Base-by-base conservation (phyloP, 1,284 basidiomycete genomes). In the Marasmius sp. region DNA sequence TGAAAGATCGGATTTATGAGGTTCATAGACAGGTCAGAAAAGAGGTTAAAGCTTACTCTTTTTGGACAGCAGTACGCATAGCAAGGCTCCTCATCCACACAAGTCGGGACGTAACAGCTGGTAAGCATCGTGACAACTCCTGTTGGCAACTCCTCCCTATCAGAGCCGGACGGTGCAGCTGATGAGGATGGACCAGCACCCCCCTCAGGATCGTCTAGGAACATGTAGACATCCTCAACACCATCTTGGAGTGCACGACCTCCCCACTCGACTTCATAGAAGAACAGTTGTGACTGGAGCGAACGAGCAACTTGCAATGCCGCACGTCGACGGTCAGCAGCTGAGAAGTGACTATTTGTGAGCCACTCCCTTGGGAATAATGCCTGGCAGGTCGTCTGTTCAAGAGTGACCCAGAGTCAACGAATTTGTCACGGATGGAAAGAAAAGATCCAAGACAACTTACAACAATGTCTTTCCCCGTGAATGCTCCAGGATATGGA, bases 211-310 rank as follows among this genome's bases (percentile, higher is more conserved):
- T 97, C 95, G 65, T 95, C 94, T 74, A 95, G 81, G 78, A 99
- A 98, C 85, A 93, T 94, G 77, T 95, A 98, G 5, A 98, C 95
- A 67, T 97, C 94, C 68, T 97, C 95, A 3, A 95, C 91, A 6
- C 94, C 91, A 70, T 98, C 97, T 62, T 91, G 88, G 51, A 98
- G 77, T 1, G 89, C 81, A 27, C 89, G 87, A 60, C 89, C 88
- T 39, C 93, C 94, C 93, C 95, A 97, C 73, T 98, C 96, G 8
- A 98, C 96, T 73, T 98, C 97, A 72, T 97, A 94, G 74, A 98
- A 95, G 82, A 96, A 97, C 6, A 98, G 84, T 73, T 97, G 93
- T 64, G 86, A 89, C 69, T 98, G 95, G 41, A 99, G 80, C 64
- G 92, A 92, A 20, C 94, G 88, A 0, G 95, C 96, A 12, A 97